Evolutionary conservation across 306 rosid species (phyloP).

Genomic region (Coriaria nepalensis): DNA sequence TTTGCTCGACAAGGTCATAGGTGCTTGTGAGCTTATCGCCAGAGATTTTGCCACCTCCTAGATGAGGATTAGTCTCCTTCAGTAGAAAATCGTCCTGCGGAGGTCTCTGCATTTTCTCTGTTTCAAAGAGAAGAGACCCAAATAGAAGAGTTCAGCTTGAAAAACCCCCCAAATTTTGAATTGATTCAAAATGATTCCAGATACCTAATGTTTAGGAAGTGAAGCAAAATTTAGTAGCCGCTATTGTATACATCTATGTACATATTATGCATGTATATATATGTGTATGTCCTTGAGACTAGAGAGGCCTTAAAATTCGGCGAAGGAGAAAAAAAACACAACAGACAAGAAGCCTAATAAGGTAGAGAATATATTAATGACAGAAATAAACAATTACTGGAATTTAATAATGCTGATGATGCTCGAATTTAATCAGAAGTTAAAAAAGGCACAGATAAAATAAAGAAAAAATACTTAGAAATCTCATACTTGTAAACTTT

Average conservation of each 20-base stretch:
- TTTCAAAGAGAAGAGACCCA: slow-evolving; percentile 17
- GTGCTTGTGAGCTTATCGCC: slow-evolving; percentile 52
- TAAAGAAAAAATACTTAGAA: slow-evolving; percentile 15
- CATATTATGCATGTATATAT: slow-evolving; percentile 2
- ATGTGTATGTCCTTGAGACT: neutral
- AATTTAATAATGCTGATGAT: neutral
- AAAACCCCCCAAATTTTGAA: slow-evolving; percentile 3
- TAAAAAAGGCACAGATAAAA: neutral
- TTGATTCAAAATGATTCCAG: slow-evolving; percentile 16
- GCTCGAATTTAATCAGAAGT: neutral
- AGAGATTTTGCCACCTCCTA: slow-evolving; percentile 10
- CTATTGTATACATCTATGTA: slow-evolving; percentile 15
- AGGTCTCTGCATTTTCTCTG: slow-evolving; percentile 43
- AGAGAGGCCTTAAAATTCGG: no score
- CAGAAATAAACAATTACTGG: neutral
- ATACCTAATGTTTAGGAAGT: slow-evolving; percentile 25
- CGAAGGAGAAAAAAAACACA: no score
- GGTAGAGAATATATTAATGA: neutral
- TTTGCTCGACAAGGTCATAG: slow-evolving; percentile 59
- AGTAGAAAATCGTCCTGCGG: slow-evolving; percentile 42
- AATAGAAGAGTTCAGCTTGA: slow-evolving; percentile 11
- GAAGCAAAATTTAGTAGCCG: slow-evolving; percentile 26
- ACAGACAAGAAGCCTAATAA: no score
- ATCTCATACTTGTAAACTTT: slow-evolving; percentile 16
- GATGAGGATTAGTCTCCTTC: slow-evolving; percentile 59